These are phyloP conservation scores for Ilex aquifolium DNA, from an alignment of 257 asterid genomes.

Conservation along the genomic window DNA sequence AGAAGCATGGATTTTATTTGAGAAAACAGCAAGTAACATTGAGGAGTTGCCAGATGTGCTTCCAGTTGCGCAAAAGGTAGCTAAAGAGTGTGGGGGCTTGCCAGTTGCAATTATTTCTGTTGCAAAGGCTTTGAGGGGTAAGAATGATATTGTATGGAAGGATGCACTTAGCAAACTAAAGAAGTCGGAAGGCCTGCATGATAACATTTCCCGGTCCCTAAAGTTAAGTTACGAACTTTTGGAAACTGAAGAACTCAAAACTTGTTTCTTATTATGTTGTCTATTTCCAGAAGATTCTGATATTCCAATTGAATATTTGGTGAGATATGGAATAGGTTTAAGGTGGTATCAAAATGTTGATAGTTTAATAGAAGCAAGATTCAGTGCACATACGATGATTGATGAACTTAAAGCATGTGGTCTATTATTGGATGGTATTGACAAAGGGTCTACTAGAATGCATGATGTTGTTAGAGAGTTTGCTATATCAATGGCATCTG, in stretches of 20 bases:
- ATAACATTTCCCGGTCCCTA: constrained; percentile 10
- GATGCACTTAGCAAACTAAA: constrained; percentile 10
- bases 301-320: constrained; percentile 6
- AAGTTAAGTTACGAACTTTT: constrained; percentile 8
- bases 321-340: constrained; percentile 9
- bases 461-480: constrained; percentile 11
- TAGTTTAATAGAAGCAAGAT: constrained; percentile 1
- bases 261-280: constrained; percentile 10
- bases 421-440: background rate
- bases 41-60: background rate
- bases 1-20: constrained; percentile 1
- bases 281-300: constrained; percentile 19
- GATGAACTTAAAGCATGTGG: constrained; percentile 5
- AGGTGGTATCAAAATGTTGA: constrained; percentile 1
- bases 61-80: background rate
- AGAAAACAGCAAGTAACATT: background rate
- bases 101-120: constrained; percentile 8
- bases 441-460: background rate
- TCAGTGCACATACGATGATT: background rate
- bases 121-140: constrained; percentile 4
- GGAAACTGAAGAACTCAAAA: constrained; percentile 8
- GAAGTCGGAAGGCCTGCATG: constrained; percentile 6
- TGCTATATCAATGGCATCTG: constrained; percentile 14
- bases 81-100: constrained; percentile 8
- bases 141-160: constrained; percentile 2